Base-by-base conservation (phyloP, 2,329 filamentous ascomycete species). In the Chlorencoelia australis region DNA sequence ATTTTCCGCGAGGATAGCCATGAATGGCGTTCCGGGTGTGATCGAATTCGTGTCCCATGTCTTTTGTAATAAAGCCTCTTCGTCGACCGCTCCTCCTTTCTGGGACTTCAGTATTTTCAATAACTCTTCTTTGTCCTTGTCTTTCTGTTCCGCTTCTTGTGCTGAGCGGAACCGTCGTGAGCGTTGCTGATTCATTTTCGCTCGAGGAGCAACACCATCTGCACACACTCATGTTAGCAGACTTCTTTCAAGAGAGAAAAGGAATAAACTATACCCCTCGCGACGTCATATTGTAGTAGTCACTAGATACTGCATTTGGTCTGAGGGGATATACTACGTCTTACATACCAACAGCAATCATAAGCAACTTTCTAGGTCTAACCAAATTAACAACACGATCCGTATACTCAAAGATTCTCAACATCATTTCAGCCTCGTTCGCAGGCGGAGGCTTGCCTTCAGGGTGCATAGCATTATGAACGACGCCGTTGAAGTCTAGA, bases 301-400 rank as follows among this genome's bases (percentile, higher is more conserved):
- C n/a, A n/a, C n/a, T n/a, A n/a, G n/a, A n/a, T n/a, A n/a, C n/a
- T n/a, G n/a, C n/a, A n/a, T n/a, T n/a, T n/a, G n/a, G n/a, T n/a
- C n/a, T n/a, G n/a, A n/a, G n/a, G n/a, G n/a, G n/a, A n/a, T n/a
- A n/a, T n/a, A n/a, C n/a, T n/a, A n/a, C n/a, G n/a, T n/a, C n/a
- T n/a, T n/a, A n/a, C n/a, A n/a, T 98, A n/a, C n/a, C 91, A 58
- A 98, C 88, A 54, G 91, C 91, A 56, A 98, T 95, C 83, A 96
- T 91, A 38, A 98, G 73, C 32, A 98, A 66, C 64, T 95, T 96
- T 51, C 91, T 79, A 7, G 91, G 91, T 42, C 91, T 83, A 47
- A 94, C 89, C 89, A 98, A 98, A 59, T 94, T 95, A 48, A 98
- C 85, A 16, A 98, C 88, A 42, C 91, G 82, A 57, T 98, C 88